Conservation (phyloP, 768 basidiomycete genomes). For the Pleurotus citrinopileatus region DNA sequence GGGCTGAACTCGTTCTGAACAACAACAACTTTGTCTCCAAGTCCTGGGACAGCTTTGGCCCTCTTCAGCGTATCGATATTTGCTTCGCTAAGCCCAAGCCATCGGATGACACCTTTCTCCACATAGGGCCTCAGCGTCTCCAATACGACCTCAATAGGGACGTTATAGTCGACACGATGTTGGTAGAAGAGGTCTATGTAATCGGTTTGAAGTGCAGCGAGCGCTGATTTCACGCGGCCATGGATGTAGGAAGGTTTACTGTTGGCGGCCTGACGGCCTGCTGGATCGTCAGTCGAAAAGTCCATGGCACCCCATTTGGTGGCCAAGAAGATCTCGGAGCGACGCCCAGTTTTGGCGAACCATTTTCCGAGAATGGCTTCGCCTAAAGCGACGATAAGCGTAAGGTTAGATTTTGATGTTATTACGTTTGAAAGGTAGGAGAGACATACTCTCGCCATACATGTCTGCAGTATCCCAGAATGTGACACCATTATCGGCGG, state of each 20-base stretch:
- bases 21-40: constrained; percentile 25
- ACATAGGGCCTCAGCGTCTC: constrained; percentile 32
- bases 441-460: constrained; percentile 16
- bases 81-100: constrained; percentile 33
- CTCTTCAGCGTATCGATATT: constrained; percentile 24
- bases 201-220: constrained; percentile 16
- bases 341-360: constrained; percentile 21
- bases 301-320: constrained; percentile 24
- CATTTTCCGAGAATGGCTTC: constrained; percentile 21
- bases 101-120: constrained; percentile 25
- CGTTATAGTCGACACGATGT: constrained; percentile 27
- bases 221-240: constrained; percentile 14
- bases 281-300: constrained; percentile 11
- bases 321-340: constrained; percentile 23
- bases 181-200: constrained; percentile 27
- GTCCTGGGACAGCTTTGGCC: constrained; percentile 24
- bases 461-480: constrained; percentile 22
- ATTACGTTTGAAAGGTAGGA: neutral
- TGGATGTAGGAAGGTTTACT: constrained; percentile 19
- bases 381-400: constrained; percentile 7
- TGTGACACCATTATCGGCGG: constrained; percentile 20
- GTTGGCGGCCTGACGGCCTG: constrained; percentile 3
- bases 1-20: constrained; percentile 30
- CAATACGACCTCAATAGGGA: constrained; percentile 27
- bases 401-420: neutral